Evolutionary conservation across 192 early-diverging fungal species (phyloP).

Genomic region (Rhizophagus clarus): DNA sequence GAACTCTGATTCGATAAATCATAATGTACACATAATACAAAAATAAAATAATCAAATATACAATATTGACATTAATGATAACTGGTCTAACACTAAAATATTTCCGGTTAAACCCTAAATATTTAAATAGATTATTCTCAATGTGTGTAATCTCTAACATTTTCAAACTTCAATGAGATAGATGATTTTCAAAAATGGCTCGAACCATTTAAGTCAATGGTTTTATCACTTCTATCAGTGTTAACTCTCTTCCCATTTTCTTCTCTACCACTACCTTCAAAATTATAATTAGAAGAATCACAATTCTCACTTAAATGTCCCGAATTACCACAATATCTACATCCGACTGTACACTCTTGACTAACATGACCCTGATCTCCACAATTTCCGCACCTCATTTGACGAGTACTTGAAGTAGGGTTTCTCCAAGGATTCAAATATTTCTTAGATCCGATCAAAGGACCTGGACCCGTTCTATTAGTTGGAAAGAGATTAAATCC

Average conservation of each 20-base stretch:
- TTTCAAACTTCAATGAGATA: background rate
- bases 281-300: slow-evolving; percentile 1
- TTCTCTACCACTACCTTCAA: background rate
- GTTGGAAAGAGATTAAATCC: slow-evolving; percentile 33
- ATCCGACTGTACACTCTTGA: slow-evolving; percentile 44
- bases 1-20: too few species aligned
- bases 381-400: slow-evolving; percentile 53
- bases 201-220: background rate
- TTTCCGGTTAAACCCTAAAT: too few species aligned
- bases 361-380: slow-evolving; percentile 51
- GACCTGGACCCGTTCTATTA: background rate
- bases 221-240: background rate
- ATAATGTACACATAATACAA: too few species aligned
- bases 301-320: slow-evolving; percentile 47
- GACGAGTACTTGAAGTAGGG: slow-evolving; percentile 37
- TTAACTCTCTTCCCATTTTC: background rate
- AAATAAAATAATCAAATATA: too few species aligned
- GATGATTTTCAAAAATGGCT: background rate
- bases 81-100: too few species aligned
- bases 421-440: slow-evolving; percentile 31
- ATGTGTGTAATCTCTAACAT: background rate
- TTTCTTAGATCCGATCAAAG: background rate
- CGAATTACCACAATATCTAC: slow-evolving; percentile 42
- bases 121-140: background rate
- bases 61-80: too few species aligned